phyloP scores from a whole-genome alignment of 2,329 filamentous ascomycete species.

The Fusarium papillatum region DNA sequence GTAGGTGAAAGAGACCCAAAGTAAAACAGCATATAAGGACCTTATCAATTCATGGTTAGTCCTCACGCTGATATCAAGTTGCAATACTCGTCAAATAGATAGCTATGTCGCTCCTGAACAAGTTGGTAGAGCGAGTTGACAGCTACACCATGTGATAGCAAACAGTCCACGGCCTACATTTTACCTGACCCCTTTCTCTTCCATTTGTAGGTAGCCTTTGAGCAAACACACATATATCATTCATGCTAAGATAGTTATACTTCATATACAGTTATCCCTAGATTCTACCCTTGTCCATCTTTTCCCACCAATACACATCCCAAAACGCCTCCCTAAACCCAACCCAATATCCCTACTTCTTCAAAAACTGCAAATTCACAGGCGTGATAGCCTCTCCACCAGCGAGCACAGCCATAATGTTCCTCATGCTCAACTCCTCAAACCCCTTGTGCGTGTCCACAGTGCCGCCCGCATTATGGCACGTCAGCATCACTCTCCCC shows the following conservation, averaged over 20 bases:
- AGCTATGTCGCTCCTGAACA: neutral
- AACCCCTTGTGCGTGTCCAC: constrained; percentile 77
- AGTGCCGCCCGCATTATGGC: constrained; percentile 77
- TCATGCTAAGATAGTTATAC: neutral
- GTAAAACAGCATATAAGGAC: neutral
- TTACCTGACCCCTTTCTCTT: neutral
- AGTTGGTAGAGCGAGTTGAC: neutral
- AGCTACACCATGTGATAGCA: neutral
- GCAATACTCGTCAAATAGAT: neutral
- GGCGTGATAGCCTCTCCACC: constrained; percentile 68
- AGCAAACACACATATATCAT: neutral
- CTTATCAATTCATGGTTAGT: neutral
- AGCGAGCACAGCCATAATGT: constrained; percentile 71
- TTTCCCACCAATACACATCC: neutral
- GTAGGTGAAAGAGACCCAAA: neutral
- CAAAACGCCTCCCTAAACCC: constrained; percentile 13
- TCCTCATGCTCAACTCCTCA: constrained; percentile 76
- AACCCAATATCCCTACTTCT: constrained; percentile 12
- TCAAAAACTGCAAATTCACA: constrained; percentile 71
- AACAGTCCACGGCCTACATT: neutral
- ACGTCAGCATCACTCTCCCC: constrained; percentile 70
- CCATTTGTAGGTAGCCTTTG: neutral
- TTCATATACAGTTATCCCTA: neutral
- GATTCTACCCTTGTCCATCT: neutral
- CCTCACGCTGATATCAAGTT: neutral